A percentile compares a stretch with the other conserved stretches of the same genome.
These are phyloP conservation scores for Trichomonascus vanleenenianus DNA, from an alignment of 805 yeast genomes.

Conservation along the genomic window DNA sequence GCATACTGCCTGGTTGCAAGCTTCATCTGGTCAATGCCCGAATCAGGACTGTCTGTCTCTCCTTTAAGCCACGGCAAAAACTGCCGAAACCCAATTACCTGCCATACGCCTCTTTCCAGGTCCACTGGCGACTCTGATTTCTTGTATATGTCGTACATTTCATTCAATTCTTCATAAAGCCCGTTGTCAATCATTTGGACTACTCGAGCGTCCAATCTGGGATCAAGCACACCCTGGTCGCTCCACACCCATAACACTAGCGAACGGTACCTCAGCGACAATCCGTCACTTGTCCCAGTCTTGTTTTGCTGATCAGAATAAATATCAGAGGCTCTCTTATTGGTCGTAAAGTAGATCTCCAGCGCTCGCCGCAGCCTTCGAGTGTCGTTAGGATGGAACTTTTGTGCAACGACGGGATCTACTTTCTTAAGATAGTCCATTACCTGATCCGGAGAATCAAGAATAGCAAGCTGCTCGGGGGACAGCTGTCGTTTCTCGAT, in stretches of 20 bases:
- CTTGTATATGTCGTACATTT: constrained; percentile 39
- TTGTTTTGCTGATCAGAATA: constrained; percentile 54
- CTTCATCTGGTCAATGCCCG: constrained; percentile 71
- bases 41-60: constrained; percentile 27
- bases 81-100: constrained; percentile 81
- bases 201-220: constrained; percentile 68
- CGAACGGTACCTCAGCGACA: constrained; percentile 21
- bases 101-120: constrained; percentile 77
- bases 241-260: constrained; percentile 80
- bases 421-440: constrained; percentile 38
- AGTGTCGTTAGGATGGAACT: constrained; percentile 87
- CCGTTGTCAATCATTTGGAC: constrained; percentile 74
- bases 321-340: constrained; percentile 59
- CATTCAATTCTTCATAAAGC: constrained; percentile 59
- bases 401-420: constrained; percentile 69
- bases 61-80: constrained; percentile 22
- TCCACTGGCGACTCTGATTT: constrained; percentile 32
- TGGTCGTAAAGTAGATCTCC: constrained; percentile 67
- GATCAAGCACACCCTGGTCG: constrained; percentile 46
- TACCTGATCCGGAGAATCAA: constrained; percentile 42
- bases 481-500: constrained; percentile 17
- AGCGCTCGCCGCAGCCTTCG: constrained; percentile 73
- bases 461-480: constrained; percentile 32
- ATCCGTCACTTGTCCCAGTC: not conserved
- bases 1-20: constrained; percentile 80